Conservation (phyloP, 1,139 yeast genomes). For the Geotrichum siamense region DNA sequence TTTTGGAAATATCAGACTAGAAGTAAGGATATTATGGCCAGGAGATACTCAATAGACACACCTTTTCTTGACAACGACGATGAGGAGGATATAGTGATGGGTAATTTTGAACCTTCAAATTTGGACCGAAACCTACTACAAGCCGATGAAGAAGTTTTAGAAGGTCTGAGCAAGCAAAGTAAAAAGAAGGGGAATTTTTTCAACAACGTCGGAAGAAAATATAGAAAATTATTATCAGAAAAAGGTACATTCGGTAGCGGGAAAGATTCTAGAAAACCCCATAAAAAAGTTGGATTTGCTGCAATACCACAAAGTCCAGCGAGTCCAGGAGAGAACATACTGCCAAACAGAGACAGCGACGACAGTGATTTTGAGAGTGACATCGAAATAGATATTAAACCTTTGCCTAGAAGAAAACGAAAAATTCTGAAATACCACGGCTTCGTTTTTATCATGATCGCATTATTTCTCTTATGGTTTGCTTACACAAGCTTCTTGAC, state of each 20-base stretch:
- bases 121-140: constrained; percentile 27
- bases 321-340: constrained; percentile 8
- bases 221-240: constrained; percentile 14
- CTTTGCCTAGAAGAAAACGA: constrained; percentile 15
- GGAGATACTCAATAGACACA: constrained; percentile 26
- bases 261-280: neutral
- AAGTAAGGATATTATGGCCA: no score
- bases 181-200: constrained; percentile 8
- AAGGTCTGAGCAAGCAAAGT: constrained; percentile 19
- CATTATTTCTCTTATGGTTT: constrained; percentile 15
- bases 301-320: neutral
- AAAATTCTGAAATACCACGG: constrained; percentile 14
- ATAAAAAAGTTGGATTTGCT: constrained; percentile 18
- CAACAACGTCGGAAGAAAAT: constrained; percentile 7
- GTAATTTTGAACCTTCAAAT: constrained; percentile 24
- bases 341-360: constrained; percentile 12
- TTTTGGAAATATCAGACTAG: no score
- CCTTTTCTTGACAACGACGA: constrained; percentile 24
- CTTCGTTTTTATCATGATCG: constrained; percentile 10
- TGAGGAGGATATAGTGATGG: constrained; percentile 27
- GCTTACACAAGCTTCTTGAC: constrained; percentile 13
- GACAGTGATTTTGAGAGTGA: constrained; percentile 19
- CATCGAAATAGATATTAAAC: constrained; percentile 18
- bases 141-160: constrained; percentile 28
- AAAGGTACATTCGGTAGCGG: neutral